Evolutionary conservation across 2,329 filamentous ascomycete genomes (phyloP).

Genomic region (Botryotinia calthae): DNA sequence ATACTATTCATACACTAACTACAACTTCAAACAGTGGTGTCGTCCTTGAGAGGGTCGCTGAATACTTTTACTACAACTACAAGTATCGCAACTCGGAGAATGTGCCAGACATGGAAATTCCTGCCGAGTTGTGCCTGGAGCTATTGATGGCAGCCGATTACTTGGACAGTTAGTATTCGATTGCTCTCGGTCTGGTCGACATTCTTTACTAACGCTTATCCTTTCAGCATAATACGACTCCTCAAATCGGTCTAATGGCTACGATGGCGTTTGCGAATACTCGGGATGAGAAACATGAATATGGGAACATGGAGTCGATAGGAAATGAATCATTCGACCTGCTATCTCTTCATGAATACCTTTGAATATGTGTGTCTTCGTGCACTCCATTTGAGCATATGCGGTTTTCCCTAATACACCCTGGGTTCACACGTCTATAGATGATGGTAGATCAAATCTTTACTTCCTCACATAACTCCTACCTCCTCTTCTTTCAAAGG

Average conservation of each 20-base stretch:
- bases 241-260: neutral
- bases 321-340: slow-evolving; percentile 21
- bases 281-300: neutral
- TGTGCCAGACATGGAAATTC: slow-evolving; percentile 78
- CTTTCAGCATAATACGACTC: neutral
- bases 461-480: slow-evolving; percentile 32
- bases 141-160: slow-evolving; percentile 76
- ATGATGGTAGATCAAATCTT: slow-evolving; percentile 37
- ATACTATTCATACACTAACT: slow-evolving; percentile 5
- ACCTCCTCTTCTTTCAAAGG: slow-evolving; percentile 28
- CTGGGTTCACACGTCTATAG: slow-evolving; percentile 39
- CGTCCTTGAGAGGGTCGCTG: slow-evolving; percentile 75
- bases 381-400: slow-evolving; percentile 40
- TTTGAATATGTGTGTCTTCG: slow-evolving; percentile 12
- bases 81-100: slow-evolving; percentile 67
- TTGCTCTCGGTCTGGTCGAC: neutral
- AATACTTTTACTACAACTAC: slow-evolving; percentile 83
- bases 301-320: slow-evolving; percentile 1
- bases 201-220: slow-evolving; percentile 6
- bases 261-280: neutral
- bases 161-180: slow-evolving; percentile 52
- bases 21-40: slow-evolving; percentile 52
- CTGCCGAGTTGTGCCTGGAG: slow-evolving; percentile 74
- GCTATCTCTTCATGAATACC: neutral
- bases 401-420: slow-evolving; percentile 36